Evolutionary conservation across 371 early-diverging fungal genomes (phyloP), one percentile per base, ranked within the genome.

Genomic region (Syncephalastrum monosporum): DNA sequence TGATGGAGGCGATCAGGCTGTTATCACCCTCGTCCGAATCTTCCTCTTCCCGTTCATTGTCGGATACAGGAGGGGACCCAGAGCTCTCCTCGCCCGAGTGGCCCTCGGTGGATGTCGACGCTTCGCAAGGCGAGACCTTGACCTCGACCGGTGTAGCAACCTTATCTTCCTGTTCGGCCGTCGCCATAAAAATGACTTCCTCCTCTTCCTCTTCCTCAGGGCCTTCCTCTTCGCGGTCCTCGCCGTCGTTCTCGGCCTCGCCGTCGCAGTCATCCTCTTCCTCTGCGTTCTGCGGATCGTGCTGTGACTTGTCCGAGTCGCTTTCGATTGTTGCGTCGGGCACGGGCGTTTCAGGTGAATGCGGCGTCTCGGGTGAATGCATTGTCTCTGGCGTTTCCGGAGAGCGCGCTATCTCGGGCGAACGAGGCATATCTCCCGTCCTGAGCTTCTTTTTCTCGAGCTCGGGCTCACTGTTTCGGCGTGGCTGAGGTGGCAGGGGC

Each of bases 41-140:
- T 19, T 72, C 72, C n/a, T 75, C 71, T n/a, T 75, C 77, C 3
- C 68, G 67, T 51, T 74, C 77, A 44, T 55, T 65, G 23, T 74
- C 75, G 8, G 63, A 67, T 21, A 56, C 14, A 10, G 47, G 41
- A 41, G 71, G 65, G 1, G 70, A 59, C 16, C 23, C 42, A 16
- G 58, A 14, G 45, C 47, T 49, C 15, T 47, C 19, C 33, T 47
- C n/a, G 42, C 47, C 56, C 16, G n/a, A 15, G 42, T 38, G 3
- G 29, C 51, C 3, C 51, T 42, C 58, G 56, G 13, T 56, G 23
- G 5, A 51, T 33, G 6, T 61, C 61, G 8, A 47, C 41, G 16
- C 33, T 16, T 56, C 48, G 19, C 19, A 55, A 59, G 72, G 69
- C 13, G 55, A 49, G 1, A 70, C 38, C 12, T 33, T 64, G 1